Percentiles rank a stretch among this genome's conserved stretches.
Evolutionary conservation across 441 rosid species (phyloP).

Genomic region (Macaranga tanarius): DNA sequence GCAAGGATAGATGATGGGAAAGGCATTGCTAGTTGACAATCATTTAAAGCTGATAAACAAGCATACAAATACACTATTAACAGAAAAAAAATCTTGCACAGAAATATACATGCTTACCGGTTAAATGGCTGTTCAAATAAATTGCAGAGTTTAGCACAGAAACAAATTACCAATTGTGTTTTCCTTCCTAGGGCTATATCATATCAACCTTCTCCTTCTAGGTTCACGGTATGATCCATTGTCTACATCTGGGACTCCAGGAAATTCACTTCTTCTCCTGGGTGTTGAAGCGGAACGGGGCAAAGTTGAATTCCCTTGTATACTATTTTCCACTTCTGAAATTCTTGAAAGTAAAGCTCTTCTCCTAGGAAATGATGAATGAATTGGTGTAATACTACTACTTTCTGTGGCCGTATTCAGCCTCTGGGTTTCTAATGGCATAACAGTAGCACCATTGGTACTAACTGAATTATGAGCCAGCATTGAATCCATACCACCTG

Average conservation of each 20-base stretch:
- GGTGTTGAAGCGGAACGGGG: constrained; percentile 6
- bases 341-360: constrained; percentile 33
- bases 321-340: constrained; percentile 28
- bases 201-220: constrained; percentile 23
- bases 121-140: neutral
- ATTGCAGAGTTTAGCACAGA: neutral
- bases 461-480: constrained; percentile 22
- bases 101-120: no score
- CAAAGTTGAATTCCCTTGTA: constrained; percentile 7
- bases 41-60: neutral
- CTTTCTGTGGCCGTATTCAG: constrained; percentile 13
- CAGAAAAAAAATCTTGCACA: neutral
- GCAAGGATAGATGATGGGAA: neutral
- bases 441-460: constrained; percentile 18
- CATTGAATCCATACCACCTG: constrained; percentile 29
- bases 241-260: constrained; percentile 15
- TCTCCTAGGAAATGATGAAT: constrained; percentile 41
- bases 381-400: constrained; percentile 19
- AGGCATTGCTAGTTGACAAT: neutral
- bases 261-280: constrained; percentile 19
- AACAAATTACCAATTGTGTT: neutral
- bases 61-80: neutral
- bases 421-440: constrained; percentile 32
- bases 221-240: neutral
- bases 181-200: neutral